Evolutionary conservation across 139 green algal genomes (phyloP), one percentile per base, ranked within the genome.

Genomic region (Choricystis sp.): DNA sequence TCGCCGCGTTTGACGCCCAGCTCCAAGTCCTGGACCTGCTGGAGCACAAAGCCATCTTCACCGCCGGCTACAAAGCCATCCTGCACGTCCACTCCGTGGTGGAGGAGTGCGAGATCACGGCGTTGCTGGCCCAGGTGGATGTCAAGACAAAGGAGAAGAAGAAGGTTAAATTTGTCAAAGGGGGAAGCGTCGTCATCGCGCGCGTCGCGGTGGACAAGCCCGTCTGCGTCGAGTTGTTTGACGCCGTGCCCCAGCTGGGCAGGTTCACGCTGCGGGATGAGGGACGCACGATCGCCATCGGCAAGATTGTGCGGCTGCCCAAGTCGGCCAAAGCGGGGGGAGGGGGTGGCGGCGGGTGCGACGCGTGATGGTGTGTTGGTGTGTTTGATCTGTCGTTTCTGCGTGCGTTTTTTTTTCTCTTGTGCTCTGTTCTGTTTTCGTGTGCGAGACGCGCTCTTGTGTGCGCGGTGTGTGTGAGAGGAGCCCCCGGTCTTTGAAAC

Each of bases 11-110:
- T 74, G 83, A 95, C 65, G 84, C 81, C 4, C 72, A 77, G 64
- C 65, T 81, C 26, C 63, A 69, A 60, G 62, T 93, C 3, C 49
- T 91, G 66, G 86, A 94, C 64, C 76, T 94, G 52, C 68, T 94
- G 66, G 86, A 98, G 69, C 93, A 98, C 81, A 99, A 97, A 78
- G 74, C 89, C 49, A 87, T 99, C 67, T 95, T 99, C 77, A 97
- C 87, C 25, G 88, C 88, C 19, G 90, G 82, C 28, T 91, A 91
- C 76, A 93, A 91, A 73, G 72, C 71, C 56, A 73, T 96, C 20
- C 77, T 90, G 49, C 94, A 95, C 79, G 82, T 90, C 52, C 88
- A 95, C 76, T 81, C 76, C 31, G 70, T 87, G 3, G 80, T 90
- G 26, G 91, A 98, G 82, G 91, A 98, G 82, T 95, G 88, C 67